Percentiles rank a stretch among this genome's conserved stretches.
Evolutionary conservation across 2,329 filamentous ascomycete species (phyloP).

Genomic region (Chaetomium sp.): DNA sequence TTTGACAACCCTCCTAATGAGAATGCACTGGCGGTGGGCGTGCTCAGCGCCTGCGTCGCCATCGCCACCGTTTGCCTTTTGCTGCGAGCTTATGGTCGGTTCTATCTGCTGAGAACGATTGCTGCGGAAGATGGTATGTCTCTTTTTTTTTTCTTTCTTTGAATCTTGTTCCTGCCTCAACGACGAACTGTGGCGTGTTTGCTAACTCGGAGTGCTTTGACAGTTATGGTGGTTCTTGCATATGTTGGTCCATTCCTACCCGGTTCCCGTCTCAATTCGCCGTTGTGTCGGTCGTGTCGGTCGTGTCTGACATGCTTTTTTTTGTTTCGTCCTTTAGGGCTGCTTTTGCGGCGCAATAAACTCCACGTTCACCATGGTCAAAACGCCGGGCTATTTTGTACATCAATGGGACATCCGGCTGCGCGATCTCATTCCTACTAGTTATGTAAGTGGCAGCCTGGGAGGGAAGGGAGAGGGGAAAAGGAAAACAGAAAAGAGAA

Average conservation of each 20-base stretch:
- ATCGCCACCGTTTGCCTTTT: background rate
- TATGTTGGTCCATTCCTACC: background rate
- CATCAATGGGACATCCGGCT: background rate
- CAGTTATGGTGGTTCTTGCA: background rate
- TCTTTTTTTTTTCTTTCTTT: background rate
- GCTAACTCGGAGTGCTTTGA: background rate
- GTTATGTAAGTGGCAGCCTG: background rate
- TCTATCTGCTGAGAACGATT: background rate
- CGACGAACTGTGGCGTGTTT: background rate
- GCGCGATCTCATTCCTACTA: background rate
- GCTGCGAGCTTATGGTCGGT: background rate
- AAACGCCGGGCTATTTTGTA: background rate
- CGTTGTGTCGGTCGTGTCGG: background rate
- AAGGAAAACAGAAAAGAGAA: background rate
- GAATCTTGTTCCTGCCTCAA: background rate
- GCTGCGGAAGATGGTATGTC: background rate
- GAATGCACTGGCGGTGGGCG: background rate
- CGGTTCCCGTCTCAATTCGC: background rate
- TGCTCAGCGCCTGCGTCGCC: background rate
- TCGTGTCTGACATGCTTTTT: background rate
- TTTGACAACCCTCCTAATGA: background rate
- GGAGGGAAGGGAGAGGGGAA: background rate
- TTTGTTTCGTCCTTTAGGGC: background rate
- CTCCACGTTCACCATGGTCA: background rate
- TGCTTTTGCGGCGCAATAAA: background rate